Evolutionary conservation across 2,329 filamentous ascomycete genomes (phyloP).

Genomic region (Colletotrichum chlorophyti): DNA sequence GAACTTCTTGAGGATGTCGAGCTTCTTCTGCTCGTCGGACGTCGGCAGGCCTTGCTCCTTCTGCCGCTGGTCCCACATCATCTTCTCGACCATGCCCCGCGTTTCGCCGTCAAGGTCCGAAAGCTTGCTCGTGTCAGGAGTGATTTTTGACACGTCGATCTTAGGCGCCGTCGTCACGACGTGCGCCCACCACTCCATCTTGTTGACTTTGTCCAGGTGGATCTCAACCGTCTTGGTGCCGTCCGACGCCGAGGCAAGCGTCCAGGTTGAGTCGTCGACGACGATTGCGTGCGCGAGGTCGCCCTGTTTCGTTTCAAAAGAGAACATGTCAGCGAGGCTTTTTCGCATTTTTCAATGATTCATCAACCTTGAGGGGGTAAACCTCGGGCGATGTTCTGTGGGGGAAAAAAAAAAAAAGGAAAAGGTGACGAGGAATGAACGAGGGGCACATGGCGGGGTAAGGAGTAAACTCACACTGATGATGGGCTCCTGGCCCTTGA

Average conservation of each 20-base stretch:
- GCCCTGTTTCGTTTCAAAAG: slow-evolving; percentile 71
- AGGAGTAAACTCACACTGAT: slow-evolving; percentile 68
- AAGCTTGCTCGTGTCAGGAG: slow-evolving; percentile 89
- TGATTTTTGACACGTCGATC: slow-evolving; percentile 95
- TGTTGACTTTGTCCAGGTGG: slow-evolving; percentile 94
- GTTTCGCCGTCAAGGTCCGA: slow-evolving; percentile 95
- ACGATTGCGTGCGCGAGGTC: slow-evolving; percentile 80
- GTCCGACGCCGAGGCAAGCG: slow-evolving; percentile 75
- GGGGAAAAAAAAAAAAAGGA: too few species aligned
- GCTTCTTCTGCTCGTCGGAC: slow-evolving; percentile 95
- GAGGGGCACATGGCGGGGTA: too few species aligned
- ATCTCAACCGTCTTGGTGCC: slow-evolving; percentile 75
- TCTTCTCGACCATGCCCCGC: slow-evolving; percentile 98
- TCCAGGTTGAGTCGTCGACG: slow-evolving; percentile 94
- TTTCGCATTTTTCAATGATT: too few species aligned
- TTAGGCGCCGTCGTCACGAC: slow-evolving; percentile 85
- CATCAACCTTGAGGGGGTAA: too few species aligned
- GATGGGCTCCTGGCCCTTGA: slow-evolving; percentile 89
- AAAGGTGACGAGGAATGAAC: neutral
- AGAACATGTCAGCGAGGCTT: too few species aligned
- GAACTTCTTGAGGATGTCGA: slow-evolving; percentile 92
- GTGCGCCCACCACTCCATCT: slow-evolving; percentile 98
- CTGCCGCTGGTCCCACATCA: slow-evolving; percentile 99
- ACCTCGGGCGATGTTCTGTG: too few species aligned
- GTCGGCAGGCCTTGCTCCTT: slow-evolving; percentile 91